Evolutionary conservation across 2,329 filamentous ascomycete genomes (phyloP).

Genomic region (Epicoccum nigrum): DNA sequence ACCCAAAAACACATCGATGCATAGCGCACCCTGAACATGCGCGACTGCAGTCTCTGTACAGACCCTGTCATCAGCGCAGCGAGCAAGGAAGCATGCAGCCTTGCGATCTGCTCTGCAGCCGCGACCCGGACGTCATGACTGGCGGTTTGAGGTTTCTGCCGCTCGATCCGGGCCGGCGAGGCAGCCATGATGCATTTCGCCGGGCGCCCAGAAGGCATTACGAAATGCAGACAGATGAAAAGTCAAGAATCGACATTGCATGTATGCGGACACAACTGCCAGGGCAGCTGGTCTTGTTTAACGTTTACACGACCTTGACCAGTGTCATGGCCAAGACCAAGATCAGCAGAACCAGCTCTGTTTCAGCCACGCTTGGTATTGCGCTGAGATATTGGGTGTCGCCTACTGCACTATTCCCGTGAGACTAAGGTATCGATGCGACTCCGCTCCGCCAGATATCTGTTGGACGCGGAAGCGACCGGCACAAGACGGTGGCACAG

Average conservation of each 20-base stretch:
- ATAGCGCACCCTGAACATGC: background rate
- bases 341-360: conserved; percentile 29
- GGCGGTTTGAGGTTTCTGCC: conserved; percentile 13
- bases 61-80: background rate
- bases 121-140: background rate
- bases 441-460: conserved; percentile 13
- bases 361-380: conserved; percentile 39
- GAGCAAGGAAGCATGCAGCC: background rate
- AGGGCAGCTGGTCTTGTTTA: conserved; percentile 7
- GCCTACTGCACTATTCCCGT: conserved; percentile 20
- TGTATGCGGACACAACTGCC: conserved; percentile 9
- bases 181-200: background rate
- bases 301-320: conserved; percentile 8
- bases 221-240: too few relatives aligned
- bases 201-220: conserved; percentile 1
- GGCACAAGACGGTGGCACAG: conserved; percentile 8
- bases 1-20: background rate
- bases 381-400: conserved; percentile 12
- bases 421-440: conserved; percentile 4
- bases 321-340: conserved; percentile 25
- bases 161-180: conserved; percentile 11
- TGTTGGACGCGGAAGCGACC: background rate
- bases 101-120: background rate
- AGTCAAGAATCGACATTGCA: background rate
- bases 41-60: background rate